phyloP scores from a whole-genome alignment of 2,329 filamentous ascomycete genomes.

The Tricladium varicosporioides region DNA sequence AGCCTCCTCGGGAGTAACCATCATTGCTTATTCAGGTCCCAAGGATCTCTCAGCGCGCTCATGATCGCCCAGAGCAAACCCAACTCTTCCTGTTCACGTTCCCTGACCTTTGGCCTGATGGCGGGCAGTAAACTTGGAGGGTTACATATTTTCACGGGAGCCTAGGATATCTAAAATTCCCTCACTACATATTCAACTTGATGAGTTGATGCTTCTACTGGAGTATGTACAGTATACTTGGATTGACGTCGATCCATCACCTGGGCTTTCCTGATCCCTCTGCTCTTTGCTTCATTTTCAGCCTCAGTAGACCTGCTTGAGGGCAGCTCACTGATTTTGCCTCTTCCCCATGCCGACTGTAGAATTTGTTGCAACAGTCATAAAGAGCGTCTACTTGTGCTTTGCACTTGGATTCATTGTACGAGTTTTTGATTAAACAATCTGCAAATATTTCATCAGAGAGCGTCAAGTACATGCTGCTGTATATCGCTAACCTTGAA shows the following conservation, averaged over 20 bases:
- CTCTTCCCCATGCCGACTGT: conserved; percentile 72
- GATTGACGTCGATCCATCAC: neutral
- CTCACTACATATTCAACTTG: no score
- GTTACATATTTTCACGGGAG: conserved; percentile 36
- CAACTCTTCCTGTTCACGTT: conserved; percentile 71
- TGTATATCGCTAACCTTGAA: conserved; percentile 64
- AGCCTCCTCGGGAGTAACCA: conserved; percentile 48
- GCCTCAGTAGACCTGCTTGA: conserved; percentile 70
- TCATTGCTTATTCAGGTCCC: conserved; percentile 94
- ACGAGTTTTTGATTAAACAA: conserved; percentile 81
- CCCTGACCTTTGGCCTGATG: conserved; percentile 56
- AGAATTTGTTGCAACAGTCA: conserved; percentile 89
- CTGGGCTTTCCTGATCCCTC: conserved; percentile 28
- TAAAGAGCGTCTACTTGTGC: conserved; percentile 80
- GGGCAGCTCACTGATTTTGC: conserved; percentile 82
- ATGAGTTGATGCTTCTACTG: no score
- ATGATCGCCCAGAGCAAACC: conserved; percentile 87
- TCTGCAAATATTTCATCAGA: conserved; percentile 38
- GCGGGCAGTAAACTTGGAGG: conserved; percentile 51
- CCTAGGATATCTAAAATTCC: no score
- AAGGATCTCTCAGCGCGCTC: conserved; percentile 88
- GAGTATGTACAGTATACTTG: neutral
- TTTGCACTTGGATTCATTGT: conserved; percentile 81
- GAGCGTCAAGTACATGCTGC: neutral
- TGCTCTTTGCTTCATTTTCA: conserved; percentile 75